Conservation (phyloP, 1,284 basidiomycete genomes). For the Ustilago sp. region DNA sequence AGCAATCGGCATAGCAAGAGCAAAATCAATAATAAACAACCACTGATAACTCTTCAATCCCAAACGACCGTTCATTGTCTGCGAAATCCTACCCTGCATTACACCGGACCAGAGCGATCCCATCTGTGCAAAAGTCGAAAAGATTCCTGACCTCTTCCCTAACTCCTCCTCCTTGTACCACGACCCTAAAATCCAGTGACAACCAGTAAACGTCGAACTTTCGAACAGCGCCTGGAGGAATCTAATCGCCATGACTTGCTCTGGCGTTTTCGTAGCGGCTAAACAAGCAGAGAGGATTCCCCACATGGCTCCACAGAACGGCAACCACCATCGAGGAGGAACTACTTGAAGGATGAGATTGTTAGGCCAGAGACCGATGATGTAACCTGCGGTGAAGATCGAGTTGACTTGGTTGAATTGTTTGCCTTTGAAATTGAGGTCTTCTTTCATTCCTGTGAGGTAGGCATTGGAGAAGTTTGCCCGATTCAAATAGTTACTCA, state of each 20-base stretch:
- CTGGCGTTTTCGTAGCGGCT: constrained; percentile 38
- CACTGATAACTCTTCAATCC: constrained; percentile 79
- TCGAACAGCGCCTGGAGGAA: constrained; percentile 81
- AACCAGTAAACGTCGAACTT: constrained; percentile 72
- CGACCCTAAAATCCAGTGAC: constrained; percentile 79
- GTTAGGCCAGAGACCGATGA: constrained; percentile 58
- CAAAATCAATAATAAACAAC: constrained; percentile 80
- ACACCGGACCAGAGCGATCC: constrained; percentile 76
- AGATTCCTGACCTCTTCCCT: constrained; percentile 79
- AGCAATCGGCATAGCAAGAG: constrained; percentile 77
- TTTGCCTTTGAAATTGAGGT: constrained; percentile 78
- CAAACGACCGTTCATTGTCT: constrained; percentile 74
- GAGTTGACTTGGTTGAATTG: constrained; percentile 76
- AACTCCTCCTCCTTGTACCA: constrained; percentile 80
- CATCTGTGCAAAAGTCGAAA: constrained; percentile 77
- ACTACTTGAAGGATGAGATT: constrained; percentile 66
- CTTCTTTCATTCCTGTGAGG: constrained; percentile 85
- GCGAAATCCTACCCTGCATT: constrained; percentile 77
- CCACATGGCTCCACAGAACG: constrained; percentile 60
- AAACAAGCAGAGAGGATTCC: constrained; percentile 47
- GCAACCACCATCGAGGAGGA: constrained; percentile 57
- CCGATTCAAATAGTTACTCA: constrained; percentile 55
- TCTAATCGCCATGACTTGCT: constrained; percentile 78
- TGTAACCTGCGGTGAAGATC: constrained; percentile 68
- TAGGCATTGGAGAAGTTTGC: constrained; percentile 70